These are phyloP conservation scores for Chlamydomonas eustigma DNA, from an alignment of 139 green algal genomes.

Conservation along the genomic window DNA sequence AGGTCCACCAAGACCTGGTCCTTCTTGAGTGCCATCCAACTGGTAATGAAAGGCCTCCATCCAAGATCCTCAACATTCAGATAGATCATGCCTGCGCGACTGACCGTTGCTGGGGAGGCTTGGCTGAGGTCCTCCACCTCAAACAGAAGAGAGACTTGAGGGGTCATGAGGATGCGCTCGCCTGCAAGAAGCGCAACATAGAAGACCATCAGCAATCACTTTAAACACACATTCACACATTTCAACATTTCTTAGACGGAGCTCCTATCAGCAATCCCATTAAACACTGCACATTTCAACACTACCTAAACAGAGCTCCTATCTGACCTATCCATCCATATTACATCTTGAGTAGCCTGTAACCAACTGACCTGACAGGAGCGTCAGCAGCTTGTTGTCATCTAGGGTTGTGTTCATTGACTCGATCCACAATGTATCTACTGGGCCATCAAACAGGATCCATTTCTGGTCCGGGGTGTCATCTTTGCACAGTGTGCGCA, in stretches of 20 bases:
- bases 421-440: constrained; percentile 86
- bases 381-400: constrained; percentile 81
- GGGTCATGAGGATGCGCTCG: constrained; percentile 74
- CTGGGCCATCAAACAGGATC: constrained; percentile 79
- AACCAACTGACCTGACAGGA: constrained; percentile 45
- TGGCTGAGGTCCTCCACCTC: constrained; percentile 79
- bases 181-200: too few relatives aligned
- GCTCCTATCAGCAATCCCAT: too few relatives aligned
- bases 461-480: constrained; percentile 66
- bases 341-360: constrained; percentile 20
- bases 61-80: constrained; percentile 80
- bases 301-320: too few relatives aligned
- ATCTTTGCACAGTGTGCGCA: constrained; percentile 71
- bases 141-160: constrained; percentile 73
- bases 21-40: constrained; percentile 57
- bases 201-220: too few relatives aligned
- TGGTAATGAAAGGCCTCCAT: constrained; percentile 65
- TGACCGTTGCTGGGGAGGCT: constrained; percentile 71
- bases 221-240: too few relatives aligned
- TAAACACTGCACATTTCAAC: too few relatives aligned
- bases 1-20: constrained; percentile 33
- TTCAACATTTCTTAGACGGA: too few relatives aligned
- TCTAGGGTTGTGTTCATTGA: constrained; percentile 81
- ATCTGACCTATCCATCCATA: not conserved
- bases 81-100: constrained; percentile 79